phyloP scores from a whole-genome alignment of 352 stramenopile species.

The Poterioochromonas sp. region DNA sequence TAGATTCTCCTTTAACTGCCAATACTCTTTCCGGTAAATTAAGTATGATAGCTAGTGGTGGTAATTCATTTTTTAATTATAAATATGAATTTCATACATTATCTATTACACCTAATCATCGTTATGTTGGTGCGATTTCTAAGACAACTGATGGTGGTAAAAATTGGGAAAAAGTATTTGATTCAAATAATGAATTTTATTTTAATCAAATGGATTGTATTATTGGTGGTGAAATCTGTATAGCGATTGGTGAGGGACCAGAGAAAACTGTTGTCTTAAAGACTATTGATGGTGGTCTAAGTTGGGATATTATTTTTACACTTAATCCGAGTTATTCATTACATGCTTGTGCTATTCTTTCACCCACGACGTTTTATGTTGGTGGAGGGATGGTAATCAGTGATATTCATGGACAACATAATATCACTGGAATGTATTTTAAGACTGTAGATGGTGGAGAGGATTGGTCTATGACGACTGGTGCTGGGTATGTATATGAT shows the following conservation, averaged over 20 bases:
- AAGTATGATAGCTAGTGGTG: not conserved
- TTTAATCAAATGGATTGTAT: constrained; percentile 7
- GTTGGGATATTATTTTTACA: not conserved
- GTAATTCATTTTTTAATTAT: not conserved
- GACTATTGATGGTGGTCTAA: not conserved
- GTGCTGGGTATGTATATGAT: no score
- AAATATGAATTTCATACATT: not conserved
- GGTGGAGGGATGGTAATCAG: no score
- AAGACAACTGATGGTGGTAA: constrained; percentile 19
- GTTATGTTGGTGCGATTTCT: not conserved
- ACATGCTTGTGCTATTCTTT: no score
- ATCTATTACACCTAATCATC: no score
- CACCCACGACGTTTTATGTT: no score
- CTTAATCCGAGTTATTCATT: no score
- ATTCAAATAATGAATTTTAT: not conserved
- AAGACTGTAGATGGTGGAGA: no score
- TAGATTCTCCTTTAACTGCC: not conserved
- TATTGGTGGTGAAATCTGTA: not conserved
- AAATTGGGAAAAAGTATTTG: constrained; percentile 9
- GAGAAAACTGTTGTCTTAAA: not conserved
- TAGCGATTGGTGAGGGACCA: not conserved
- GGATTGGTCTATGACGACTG: no score
- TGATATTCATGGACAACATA: no score
- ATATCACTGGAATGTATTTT: no score
- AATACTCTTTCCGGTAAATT: not conserved